These are phyloP conservation scores for Podaxis mareebaensis DNA, from an alignment of 768 basidiomycete genomes.

Conservation along the genomic window DNA sequence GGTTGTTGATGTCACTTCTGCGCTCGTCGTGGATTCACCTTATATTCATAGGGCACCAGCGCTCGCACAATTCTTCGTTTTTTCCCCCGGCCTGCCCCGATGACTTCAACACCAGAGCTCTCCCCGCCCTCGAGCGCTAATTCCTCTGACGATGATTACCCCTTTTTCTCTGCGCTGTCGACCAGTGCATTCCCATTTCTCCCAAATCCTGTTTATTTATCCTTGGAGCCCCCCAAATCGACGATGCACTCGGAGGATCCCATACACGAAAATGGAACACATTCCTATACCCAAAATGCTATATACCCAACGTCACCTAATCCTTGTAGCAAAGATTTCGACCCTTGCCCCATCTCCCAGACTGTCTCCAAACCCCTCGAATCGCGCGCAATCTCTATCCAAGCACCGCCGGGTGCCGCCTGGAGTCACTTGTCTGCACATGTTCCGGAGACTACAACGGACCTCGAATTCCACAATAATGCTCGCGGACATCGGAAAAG, in stretches of 20 bases:
- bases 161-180: background rate
- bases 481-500: background rate
- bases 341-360: background rate
- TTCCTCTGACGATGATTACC: background rate
- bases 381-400: background rate
- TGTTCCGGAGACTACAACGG: background rate
- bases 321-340: too few relatives aligned
- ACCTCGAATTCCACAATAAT: background rate
- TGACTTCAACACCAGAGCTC: background rate
- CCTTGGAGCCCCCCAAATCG: background rate
- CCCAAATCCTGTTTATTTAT: background rate
- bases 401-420: background rate
- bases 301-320: background rate
- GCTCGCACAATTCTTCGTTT: background rate
- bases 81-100: background rate
- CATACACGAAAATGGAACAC: background rate
- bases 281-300: background rate
- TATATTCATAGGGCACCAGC: background rate
- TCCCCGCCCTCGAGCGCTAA: conserved; percentile 2
- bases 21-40: background rate
- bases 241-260: background rate
- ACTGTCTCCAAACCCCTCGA: background rate
- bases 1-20: conserved; percentile 11
- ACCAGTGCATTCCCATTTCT: background rate
- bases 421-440: background rate